Percentiles rank a stretch among this genome's conserved stretches.
Conservation (phyloP, 345 rosid genomes). For the Camelina hispida region DNA sequence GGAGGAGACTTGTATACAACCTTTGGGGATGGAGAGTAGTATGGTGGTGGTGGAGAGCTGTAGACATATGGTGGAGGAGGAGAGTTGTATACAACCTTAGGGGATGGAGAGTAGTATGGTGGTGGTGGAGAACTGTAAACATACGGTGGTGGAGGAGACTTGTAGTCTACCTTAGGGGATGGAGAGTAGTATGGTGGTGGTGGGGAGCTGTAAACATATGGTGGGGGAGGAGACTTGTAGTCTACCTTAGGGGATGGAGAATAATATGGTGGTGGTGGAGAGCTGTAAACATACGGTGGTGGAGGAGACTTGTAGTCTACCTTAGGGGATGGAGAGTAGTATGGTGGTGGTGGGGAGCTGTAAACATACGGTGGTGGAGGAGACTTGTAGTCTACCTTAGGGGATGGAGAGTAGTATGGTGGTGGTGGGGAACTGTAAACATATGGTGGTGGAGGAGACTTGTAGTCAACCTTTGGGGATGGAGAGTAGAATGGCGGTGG, state of each 20-base stretch:
- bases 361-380: conserved; percentile 31
- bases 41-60: conserved; percentile 24
- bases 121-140: conserved; percentile 25
- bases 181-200: conserved; percentile 35
- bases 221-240: conserved; percentile 23
- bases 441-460: conserved; percentile 30
- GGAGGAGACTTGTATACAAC: conserved; percentile 10
- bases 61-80: conserved; percentile 34
- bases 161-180: background rate
- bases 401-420: conserved; percentile 9
- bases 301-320: conserved; percentile 21
- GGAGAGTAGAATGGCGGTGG: conserved; percentile 18
- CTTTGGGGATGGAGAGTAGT: background rate
- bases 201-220: conserved; percentile 2
- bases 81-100: background rate
- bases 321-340: conserved; percentile 12
- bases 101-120: conserved; percentile 14
- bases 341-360: conserved; percentile 22
- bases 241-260: background rate
- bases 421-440: conserved; percentile 24
- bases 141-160: conserved; percentile 26
- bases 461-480: background rate
- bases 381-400: conserved; percentile 5
- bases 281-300: conserved; percentile 24
- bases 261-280: conserved; percentile 27